Conservation (phyloP, 2,329 filamentous ascomycete species). For the Venturia oleaginea region DNA sequence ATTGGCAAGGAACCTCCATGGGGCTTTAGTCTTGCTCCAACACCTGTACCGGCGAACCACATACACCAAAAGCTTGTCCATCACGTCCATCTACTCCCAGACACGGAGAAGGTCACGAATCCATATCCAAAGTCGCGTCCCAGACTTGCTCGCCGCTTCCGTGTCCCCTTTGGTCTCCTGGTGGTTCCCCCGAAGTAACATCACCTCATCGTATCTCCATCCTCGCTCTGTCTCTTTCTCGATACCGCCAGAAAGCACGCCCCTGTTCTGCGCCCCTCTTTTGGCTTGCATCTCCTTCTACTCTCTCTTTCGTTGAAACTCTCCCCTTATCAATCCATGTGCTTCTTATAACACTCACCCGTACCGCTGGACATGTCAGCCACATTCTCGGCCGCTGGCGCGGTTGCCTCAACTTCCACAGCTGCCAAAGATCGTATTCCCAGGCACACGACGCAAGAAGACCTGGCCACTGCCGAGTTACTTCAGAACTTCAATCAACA, state of each 20-base stretch:
- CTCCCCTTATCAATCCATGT: not conserved
- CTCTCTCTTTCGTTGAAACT: not conserved
- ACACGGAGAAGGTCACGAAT: not conserved
- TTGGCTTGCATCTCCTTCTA: not conserved
- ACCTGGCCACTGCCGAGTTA: slow-evolving; percentile 7
- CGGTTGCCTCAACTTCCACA: not conserved
- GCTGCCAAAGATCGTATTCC: not conserved
- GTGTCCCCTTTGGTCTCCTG: not conserved
- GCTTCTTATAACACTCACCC: not conserved
- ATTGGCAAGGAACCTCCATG: not conserved
- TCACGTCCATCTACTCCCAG: not conserved
- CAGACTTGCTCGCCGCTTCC: not conserved
- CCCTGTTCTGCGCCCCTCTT: not conserved
- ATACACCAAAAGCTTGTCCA: not conserved
- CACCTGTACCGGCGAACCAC: not conserved
- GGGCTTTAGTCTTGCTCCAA: not conserved
- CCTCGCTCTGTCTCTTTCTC: not conserved
- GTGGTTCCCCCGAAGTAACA: not conserved
- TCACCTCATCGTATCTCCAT: not conserved
- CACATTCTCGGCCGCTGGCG: not conserved
- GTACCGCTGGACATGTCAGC: slow-evolving; percentile 1
- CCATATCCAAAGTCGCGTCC: not conserved
- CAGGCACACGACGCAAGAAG: not conserved
- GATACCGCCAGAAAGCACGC: not conserved
- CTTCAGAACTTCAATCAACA: slow-evolving; percentile 9